Conservation (phyloP, 1,139 yeast species). For the Geotrichum europaeum region DNA sequence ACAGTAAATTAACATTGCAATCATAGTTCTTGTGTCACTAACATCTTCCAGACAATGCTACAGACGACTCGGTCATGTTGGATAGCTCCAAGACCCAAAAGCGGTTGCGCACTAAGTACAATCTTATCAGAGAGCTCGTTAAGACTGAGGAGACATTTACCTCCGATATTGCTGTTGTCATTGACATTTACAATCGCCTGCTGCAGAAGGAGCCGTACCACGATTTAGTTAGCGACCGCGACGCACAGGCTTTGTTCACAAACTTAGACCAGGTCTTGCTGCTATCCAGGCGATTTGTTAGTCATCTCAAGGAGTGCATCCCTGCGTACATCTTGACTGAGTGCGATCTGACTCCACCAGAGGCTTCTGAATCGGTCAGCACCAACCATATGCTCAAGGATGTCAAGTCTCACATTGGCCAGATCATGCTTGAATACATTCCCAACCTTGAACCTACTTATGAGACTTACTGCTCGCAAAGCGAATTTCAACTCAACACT, state of each 20-base stretch:
- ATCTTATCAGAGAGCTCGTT: conserved; percentile 35
- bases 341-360: conserved; percentile 18
- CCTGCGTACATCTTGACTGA: conserved; percentile 26
- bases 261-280: conserved; percentile 31
- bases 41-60: conserved; percentile 4
- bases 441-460: conserved; percentile 33
- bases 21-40: not conserved
- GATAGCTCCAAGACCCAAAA: conserved; percentile 18
- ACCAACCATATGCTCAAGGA: conserved; percentile 23
- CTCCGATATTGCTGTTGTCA: conserved; percentile 33
- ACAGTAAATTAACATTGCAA: too few species aligned
- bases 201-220: conserved; percentile 26
- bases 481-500: conserved; percentile 31
- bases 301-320: conserved; percentile 25
- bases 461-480: conserved; percentile 31
- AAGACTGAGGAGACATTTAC: conserved; percentile 35
- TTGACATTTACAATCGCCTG: conserved; percentile 29
- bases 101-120: conserved; percentile 24
- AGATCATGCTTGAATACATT: conserved; percentile 30
- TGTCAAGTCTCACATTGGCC: conserved; percentile 31
- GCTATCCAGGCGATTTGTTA: conserved; percentile 28
- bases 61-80: conserved; percentile 8
- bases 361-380: conserved; percentile 4
- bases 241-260: conserved; percentile 29
- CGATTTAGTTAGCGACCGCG: conserved; percentile 29